Base-by-base conservation (phyloP, 176 grass and related monocot species). In the Pontederia paniculata region DNA sequence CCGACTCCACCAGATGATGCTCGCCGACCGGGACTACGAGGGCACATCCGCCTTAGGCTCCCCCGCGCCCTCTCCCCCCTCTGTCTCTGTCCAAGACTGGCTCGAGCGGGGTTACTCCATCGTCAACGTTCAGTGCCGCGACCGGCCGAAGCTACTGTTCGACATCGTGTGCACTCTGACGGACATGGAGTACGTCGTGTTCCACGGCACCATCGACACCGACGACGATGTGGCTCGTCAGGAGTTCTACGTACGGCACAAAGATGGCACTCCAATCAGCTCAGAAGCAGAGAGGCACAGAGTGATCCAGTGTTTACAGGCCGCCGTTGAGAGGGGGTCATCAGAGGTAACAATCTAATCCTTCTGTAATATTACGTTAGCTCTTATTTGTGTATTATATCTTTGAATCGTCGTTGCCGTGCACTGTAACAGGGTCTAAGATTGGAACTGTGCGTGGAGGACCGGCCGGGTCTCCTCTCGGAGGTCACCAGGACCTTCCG, bases 171-270 rank as follows among this genome's bases (percentile, higher is more conserved):
- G 83, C 80, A 80, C 93, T 17, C 88, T 98, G 75, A 81, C 84
- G 8, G 93, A 98, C 74, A 88, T 98, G 86, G 87, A 98, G 56
- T 98, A 91, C 79, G 77, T 91, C 62, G 78, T 98, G 13, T 98
- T 86, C 49, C 93, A 98, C 51, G 93, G 93, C 57, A 98, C 93
- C 67, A 77, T 91, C 17, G 77, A 98, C 71, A 98, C 87, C 47
- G 21, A 60, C 4, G 78, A 31, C 67, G 83, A 79, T 47, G 51
- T 54, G 0, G 87, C 93, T 31, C 69, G 73, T 3, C 86, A 98
- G 17, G 87, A 98, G 48, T 73, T 91, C 8, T 58, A 58, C 56
- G 11, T 58, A 9, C 37, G 56, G 13, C 56, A 58, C 25, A 17
- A 43, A 6, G 56, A 58, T 17, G 56, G 56, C 23, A 58, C 6